phyloP scores from a whole-genome alignment of 2,329 filamentous ascomycete genomes.

The Cryoendolithus antarcticus region DNA sequence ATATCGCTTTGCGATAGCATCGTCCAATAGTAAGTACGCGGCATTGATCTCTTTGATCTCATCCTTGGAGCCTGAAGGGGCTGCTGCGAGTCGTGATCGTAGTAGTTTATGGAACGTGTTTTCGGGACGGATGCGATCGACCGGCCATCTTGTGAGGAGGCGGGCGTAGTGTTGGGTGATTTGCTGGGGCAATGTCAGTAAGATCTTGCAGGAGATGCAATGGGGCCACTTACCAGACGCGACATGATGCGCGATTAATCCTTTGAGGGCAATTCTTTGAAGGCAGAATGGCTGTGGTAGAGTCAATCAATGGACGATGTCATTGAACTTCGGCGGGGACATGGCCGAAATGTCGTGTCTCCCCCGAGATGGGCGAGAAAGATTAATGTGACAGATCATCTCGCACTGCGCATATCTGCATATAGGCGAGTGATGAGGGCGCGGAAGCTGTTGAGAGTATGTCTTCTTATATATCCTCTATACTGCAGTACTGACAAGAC shows the following conservation, averaged over 20 bases:
- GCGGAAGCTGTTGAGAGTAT: constrained; percentile 18
- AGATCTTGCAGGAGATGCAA: background rate
- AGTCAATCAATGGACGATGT: background rate
- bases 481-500: background rate
- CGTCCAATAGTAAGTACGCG: constrained; percentile 47
- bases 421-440: constrained; percentile 13
- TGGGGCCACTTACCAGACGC: constrained; percentile 10
- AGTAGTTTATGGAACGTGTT: constrained; percentile 30
- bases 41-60: constrained; percentile 43
- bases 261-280: background rate
- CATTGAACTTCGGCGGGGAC: background rate
- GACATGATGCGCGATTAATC: constrained; percentile 12
- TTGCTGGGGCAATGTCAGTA: constrained; percentile 11
- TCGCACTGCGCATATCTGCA: constrained; percentile 1
- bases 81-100: constrained; percentile 27
- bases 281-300: background rate
- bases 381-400: too few relatives aligned
- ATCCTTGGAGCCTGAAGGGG: constrained; percentile 14
- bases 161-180: constrained; percentile 38
- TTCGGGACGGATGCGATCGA: constrained; percentile 36
- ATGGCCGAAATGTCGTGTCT: too few relatives aligned
- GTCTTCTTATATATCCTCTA: background rate
- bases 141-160: constrained; percentile 37
- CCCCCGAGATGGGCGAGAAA: too few relatives aligned
- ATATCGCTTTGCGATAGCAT: constrained; percentile 42